Evolutionary conservation across 73 alveolate species (phyloP), one percentile per base, ranked within the genome.

Genomic region (Diophrys sp.): DNA sequence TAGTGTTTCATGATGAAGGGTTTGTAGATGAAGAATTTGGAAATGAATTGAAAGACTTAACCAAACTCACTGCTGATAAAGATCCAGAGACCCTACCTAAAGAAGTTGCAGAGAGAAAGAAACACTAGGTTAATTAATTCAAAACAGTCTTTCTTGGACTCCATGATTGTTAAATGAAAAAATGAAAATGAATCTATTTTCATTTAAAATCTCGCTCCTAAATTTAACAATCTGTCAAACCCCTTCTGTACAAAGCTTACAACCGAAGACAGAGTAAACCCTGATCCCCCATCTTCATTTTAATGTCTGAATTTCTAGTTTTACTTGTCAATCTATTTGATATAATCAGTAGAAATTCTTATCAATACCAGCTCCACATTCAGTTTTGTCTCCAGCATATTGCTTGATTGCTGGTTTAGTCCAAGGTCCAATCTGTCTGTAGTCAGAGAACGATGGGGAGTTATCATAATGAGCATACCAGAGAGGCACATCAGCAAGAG

Each of bases 401-500:
- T 92, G 88, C 79, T 92, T 92, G 29, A 92, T 92, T 31, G 76
- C 70, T 26, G 96, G 97, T 31, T 70, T 71, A 32, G 85, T n/a
- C 97, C 97, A 92, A 1, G 96, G 94, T 69, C 97, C 97, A 73
- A 92, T 80, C 11, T 87, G 14, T 8, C 79, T 0, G 80, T 73
- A 92, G 78, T 92, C 98, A 25, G 84, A 32, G 86, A 92, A 92
- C 26, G 91, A 71, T 23, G 85, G 91, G 62, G 54, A 27, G 82
- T 80, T 71, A 72, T 92, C 98, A 76, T 92, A 92, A 79, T 92
- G 98, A 76, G 98, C 98, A 73, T 92, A 92, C 98, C 98, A 92
- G 53, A 92, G 87, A 1, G 92, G 93, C 26, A 73, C 71, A 2
- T 78, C 70, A 24, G 86, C 73, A 30, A 81, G 80, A 54, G 82